A percentile compares a stretch with the other conserved stretches of the same genome.
phyloP scores from a whole-genome alignment of 495 filamentous ascomycete genomes.

The Penicillium herquei region DNA sequence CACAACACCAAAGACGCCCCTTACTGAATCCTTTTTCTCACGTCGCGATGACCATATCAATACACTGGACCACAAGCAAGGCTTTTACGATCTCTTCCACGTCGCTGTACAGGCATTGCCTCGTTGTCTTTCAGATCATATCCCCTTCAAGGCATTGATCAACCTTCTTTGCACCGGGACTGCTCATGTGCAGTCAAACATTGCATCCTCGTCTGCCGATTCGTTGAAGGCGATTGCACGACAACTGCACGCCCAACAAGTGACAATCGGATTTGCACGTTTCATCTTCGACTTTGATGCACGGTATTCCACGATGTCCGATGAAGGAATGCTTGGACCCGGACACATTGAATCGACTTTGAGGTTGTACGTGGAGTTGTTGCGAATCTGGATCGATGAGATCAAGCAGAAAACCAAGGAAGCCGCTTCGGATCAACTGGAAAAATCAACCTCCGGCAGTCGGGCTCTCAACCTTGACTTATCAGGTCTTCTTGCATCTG shows the following conservation, averaged over 20 bases:
- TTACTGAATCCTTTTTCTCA: slow-evolving; percentile 88
- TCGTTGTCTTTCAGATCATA: slow-evolving; percentile 84
- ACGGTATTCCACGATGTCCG: slow-evolving; percentile 94
- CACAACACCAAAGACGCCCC: slow-evolving; percentile 85
- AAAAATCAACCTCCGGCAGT: slow-evolving; percentile 53
- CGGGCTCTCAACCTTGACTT: slow-evolving; percentile 76
- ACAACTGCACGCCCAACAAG: slow-evolving; percentile 90
- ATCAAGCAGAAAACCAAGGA: slow-evolving; percentile 83
- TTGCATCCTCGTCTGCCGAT: slow-evolving; percentile 86
- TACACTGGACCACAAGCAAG: slow-evolving; percentile 80
- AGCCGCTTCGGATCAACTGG: slow-evolving; percentile 59
- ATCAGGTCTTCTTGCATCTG: slow-evolving; percentile 82
- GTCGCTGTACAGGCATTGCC: slow-evolving; percentile 94
- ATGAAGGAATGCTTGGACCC: slow-evolving; percentile 93
- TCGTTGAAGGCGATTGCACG: slow-evolving; percentile 93
- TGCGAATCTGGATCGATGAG: slow-evolving; percentile 96
- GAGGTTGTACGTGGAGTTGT: slow-evolving; percentile 85
- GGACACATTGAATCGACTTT: slow-evolving; percentile 95
- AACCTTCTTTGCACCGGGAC: slow-evolving; percentile 96
- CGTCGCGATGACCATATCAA: slow-evolving; percentile 75
- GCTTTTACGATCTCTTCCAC: slow-evolving; percentile 92
- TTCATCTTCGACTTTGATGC: slow-evolving; percentile 99
- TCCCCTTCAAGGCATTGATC: slow-evolving; percentile 90
- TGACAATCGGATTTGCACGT: slow-evolving; percentile 92
- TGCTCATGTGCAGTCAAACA: slow-evolving; percentile 89